Evolutionary conservation across 2,329 filamentous ascomycete genomes (phyloP).

Genomic region (Botryotinia convoluta): DNA sequence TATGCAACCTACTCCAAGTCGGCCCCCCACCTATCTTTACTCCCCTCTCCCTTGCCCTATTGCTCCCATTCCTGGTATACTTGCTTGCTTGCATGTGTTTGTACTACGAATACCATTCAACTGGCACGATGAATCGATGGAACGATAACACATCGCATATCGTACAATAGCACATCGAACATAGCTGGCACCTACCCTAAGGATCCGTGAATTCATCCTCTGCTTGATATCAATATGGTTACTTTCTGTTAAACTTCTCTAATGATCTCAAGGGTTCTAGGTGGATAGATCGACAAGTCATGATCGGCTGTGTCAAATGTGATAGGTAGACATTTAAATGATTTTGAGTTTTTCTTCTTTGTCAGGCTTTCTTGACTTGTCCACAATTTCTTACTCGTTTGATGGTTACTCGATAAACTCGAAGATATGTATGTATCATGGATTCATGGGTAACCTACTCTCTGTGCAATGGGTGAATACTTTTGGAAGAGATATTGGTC

Average conservation of each 20-base stretch:
- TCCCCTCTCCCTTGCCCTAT: neutral
- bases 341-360: neutral
- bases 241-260: neutral
- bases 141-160: slow-evolving; percentile 11
- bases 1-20: slow-evolving; percentile 35
- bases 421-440: neutral
- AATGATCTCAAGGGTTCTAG: neutral
- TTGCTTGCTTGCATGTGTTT: neutral
- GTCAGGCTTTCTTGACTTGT: slow-evolving; percentile 1
- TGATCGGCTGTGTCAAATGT: slow-evolving; percentile 2
- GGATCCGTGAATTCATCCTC: slow-evolving; percentile 6
- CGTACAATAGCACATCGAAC: slow-evolving; percentile 15
- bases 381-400: neutral
- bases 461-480: slow-evolving; percentile 6
- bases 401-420: slow-evolving; percentile 11
- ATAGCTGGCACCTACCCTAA: slow-evolving; percentile 7
- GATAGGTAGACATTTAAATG: slow-evolving; percentile 1
- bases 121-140: slow-evolving; percentile 11
- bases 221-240: neutral
- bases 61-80: slow-evolving; percentile 23
- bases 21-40: slow-evolving; percentile 29
- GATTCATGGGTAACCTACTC: slow-evolving; percentile 8
- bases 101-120: slow-evolving; percentile 12
- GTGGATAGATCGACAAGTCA: slow-evolving; percentile 3
- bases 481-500: slow-evolving; percentile 11